A percentile compares a stretch with the other conserved stretches of the same genome.
Evolutionary conservation across 2,329 filamentous ascomycete species (phyloP).

Genomic region (Curvularia verruculosa): DNA sequence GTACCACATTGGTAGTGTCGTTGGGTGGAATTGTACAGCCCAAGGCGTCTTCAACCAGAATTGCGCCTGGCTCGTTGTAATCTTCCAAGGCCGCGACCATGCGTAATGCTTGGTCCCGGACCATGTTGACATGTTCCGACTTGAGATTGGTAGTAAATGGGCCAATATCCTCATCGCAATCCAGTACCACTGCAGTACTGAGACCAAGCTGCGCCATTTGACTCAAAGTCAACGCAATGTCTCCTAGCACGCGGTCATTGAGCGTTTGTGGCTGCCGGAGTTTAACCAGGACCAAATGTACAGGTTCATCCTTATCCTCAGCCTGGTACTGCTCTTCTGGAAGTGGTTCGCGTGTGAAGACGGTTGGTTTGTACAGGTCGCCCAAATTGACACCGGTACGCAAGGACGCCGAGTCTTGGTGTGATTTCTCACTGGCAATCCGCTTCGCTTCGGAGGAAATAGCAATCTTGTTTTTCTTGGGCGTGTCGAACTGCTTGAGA

Average conservation of each 20-base stretch:
- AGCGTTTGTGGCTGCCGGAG: slow-evolving; percentile 75
- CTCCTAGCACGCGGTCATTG: slow-evolving; percentile 70
- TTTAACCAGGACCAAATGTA: slow-evolving; percentile 87
- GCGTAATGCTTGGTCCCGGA: slow-evolving; percentile 70
- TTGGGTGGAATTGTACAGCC: slow-evolving; percentile 40
- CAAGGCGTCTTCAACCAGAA: slow-evolving; percentile 67
- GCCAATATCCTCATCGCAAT: slow-evolving; percentile 61
- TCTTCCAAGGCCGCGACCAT: slow-evolving; percentile 76
- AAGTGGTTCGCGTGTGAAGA: slow-evolving; percentile 62
- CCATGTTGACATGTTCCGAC: slow-evolving; percentile 51
- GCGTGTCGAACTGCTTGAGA: slow-evolving; percentile 76
- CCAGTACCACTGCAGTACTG: slow-evolving; percentile 80
- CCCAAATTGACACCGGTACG: slow-evolving; percentile 65
- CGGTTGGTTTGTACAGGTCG: slow-evolving; percentile 63
- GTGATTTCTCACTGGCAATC: slow-evolving; percentile 27
- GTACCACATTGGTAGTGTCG: slow-evolving; percentile 42
- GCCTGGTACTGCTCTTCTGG: slow-evolving; percentile 44
- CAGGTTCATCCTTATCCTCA: slow-evolving; percentile 48
- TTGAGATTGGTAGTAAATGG: slow-evolving; percentile 38
- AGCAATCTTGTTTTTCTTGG: slow-evolving; percentile 27
- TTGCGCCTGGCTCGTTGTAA: slow-evolving; percentile 70
- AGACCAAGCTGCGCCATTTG: slow-evolving; percentile 85
- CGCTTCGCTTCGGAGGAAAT: slow-evolving; percentile 18
- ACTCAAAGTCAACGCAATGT: slow-evolving; percentile 80
- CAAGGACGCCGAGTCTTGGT: slow-evolving; percentile 45